A percentile compares a stretch with the other conserved stretches of the same genome.
These are phyloP conservation scores for Aaosphaeria arxii DNA, from an alignment of 2,329 filamentous ascomycete species.

Conservation along the genomic window DNA sequence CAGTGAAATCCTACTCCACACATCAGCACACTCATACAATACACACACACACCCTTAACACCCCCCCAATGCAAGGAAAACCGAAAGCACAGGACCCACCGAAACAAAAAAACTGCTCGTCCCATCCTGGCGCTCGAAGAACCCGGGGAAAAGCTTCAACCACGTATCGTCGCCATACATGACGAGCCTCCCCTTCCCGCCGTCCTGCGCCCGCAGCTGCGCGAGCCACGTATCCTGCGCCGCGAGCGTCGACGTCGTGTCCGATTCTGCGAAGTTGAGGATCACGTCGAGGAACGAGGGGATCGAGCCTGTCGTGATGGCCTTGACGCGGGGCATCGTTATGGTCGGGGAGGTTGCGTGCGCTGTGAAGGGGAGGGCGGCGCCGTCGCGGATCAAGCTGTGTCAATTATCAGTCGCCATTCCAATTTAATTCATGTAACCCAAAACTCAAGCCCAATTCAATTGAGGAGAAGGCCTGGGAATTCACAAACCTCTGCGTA, in stretches of 20 bases:
- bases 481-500: conserved; percentile 69
- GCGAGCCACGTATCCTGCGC: conserved; percentile 94
- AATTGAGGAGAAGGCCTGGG: too few species aligned
- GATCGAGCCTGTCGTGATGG: conserved; percentile 96
- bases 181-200: conserved; percentile 64
- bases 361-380: conserved; percentile 88
- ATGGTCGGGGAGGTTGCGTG: conserved; percentile 96
- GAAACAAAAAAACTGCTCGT: conserved; percentile 98
- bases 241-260: conserved; percentile 83
- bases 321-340: conserved; percentile 96
- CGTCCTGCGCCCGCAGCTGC: conserved; percentile 68
- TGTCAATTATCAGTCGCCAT: conserved; percentile 1
- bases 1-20: conserved; percentile 76
- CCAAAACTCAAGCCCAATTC: too few species aligned
- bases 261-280: conserved; percentile 91
- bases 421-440: background rate
- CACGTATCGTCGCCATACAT: conserved; percentile 99
- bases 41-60: conserved; percentile 14
- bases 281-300: conserved; percentile 97
- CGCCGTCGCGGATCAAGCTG: conserved; percentile 79
- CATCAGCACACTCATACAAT: conserved; percentile 3
- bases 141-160: conserved; percentile 91
- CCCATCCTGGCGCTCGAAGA: conserved; percentile 83
- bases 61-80: conserved; percentile 28
- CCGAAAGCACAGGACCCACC: conserved; percentile 54